Percentiles rank a stretch among this genome's conserved stretches.
phyloP scores from a whole-genome alignment of 2,329 filamentous ascomycete species.

The Colletotrichum caudatum region DNA sequence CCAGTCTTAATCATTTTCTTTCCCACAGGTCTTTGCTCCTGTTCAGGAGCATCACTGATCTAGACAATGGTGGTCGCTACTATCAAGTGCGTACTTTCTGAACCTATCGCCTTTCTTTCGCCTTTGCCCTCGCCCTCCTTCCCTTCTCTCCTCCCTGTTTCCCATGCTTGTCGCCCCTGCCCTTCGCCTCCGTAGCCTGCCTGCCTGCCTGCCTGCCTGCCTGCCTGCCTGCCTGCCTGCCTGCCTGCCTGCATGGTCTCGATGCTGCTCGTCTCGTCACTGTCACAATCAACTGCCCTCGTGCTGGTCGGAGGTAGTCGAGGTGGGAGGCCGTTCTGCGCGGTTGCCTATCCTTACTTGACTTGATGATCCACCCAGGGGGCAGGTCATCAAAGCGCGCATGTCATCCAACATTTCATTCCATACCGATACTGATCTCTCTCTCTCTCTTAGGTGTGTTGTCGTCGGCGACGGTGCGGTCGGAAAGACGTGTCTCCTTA shows the following conservation, averaged over 20 bases:
- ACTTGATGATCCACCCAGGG: conserved; percentile 8
- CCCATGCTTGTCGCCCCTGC: conserved; percentile 32
- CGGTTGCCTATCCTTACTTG: background rate
- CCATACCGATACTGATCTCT: conserved; percentile 37
- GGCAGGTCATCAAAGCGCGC: conserved; percentile 35
- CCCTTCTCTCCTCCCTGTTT: conserved; percentile 38
- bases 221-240: no score
- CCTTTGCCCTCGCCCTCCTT: conserved; percentile 27
- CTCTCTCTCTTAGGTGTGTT: conserved; percentile 77
- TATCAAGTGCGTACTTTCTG: conserved; percentile 67
- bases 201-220: no score
- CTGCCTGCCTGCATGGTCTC: background rate
- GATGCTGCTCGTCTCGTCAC: background rate
- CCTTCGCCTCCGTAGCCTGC: conserved; percentile 22
- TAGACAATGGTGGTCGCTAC: conserved; percentile 72
- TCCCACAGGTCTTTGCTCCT: conserved; percentile 49
- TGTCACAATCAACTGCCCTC: conserved; percentile 1
- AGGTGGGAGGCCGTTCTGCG: background rate
- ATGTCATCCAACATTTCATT: conserved; percentile 26
- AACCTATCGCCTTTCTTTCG: conserved; percentile 45
- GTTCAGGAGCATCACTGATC: conserved; percentile 53
- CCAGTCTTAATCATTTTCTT: conserved; percentile 38
- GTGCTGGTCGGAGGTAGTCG: background rate
- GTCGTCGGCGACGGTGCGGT: conserved; percentile 99
- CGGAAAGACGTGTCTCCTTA: conserved; percentile 98